A percentile compares a stretch with the other conserved stretches of the same genome.
phyloP scores from a whole-genome alignment of 106 monocot species.

The Dactylorhiza incarnata region DNA sequence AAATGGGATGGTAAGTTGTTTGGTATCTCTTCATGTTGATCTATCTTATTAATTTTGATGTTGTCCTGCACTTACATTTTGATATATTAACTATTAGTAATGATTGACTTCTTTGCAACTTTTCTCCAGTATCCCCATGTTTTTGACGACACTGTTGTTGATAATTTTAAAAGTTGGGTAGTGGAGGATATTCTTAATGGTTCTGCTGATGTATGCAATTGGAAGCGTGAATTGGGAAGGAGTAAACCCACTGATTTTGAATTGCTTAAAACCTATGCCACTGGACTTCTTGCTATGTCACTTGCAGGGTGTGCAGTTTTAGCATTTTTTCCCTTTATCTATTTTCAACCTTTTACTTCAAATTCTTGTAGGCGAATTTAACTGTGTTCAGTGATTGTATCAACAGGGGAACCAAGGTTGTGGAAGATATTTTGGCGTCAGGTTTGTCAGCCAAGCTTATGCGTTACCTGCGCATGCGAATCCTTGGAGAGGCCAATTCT shows the following conservation, averaged over 20 bases:
- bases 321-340: not conserved
- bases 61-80: not conserved
- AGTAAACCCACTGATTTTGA: constrained; percentile 68
- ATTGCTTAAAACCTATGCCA: constrained; percentile 84
- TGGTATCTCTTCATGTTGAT: not conserved
- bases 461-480: constrained; percentile 62
- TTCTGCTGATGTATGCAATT: constrained; percentile 34
- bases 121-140: constrained; percentile 65
- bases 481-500: constrained; percentile 56
- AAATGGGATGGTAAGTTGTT: constrained; percentile 57
- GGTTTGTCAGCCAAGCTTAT: constrained; percentile 89
- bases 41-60: not conserved
- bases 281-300: constrained; percentile 82
- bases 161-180: constrained; percentile 86
- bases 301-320: constrained; percentile 35
- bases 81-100: not conserved
- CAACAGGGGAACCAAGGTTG: constrained; percentile 61
- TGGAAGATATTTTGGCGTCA: constrained; percentile 74
- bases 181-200: constrained; percentile 39
- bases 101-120: not conserved
- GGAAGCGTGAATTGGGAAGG: constrained; percentile 48
- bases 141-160: constrained; percentile 82
- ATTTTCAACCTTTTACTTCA: not conserved
- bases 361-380: not conserved
- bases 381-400: constrained; percentile 6